These are phyloP conservation scores for Cyclotella sp. DNA, from an alignment of 108 stramenopile genomes.

Conservation along the genomic window DNA sequence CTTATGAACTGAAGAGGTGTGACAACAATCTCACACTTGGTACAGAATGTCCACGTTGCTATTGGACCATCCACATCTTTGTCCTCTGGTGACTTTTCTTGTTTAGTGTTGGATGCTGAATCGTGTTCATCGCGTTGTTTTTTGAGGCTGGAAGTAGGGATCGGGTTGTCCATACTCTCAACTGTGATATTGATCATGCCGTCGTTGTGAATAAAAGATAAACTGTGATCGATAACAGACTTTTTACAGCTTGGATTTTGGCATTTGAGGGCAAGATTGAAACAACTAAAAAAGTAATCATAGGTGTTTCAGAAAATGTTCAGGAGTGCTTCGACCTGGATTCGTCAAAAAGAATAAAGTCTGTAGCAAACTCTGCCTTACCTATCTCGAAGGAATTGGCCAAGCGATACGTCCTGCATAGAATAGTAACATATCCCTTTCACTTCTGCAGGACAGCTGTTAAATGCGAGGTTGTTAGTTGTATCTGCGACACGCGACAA, in stretches of 20 bases:
- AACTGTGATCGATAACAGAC: constrained; percentile 89
- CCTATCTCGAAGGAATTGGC: constrained; percentile 91
- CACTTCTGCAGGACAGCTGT: constrained; percentile 87
- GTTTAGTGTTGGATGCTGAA: constrained; percentile 33
- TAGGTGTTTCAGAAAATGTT: neutral
- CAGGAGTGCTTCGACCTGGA: neutral
- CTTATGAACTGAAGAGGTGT: constrained; percentile 84
- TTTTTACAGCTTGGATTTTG: constrained; percentile 94
- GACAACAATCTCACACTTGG: constrained; percentile 83
- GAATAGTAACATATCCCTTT: constrained; percentile 96
- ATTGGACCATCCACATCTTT: constrained; percentile 71
- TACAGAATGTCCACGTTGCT: constrained; percentile 94
- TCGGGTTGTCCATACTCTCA: constrained; percentile 82
- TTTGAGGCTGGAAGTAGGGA: constrained; percentile 54
- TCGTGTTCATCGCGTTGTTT: constrained; percentile 29
- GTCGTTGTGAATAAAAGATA: constrained; percentile 93
- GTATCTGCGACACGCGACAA: neutral
- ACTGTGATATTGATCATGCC: constrained; percentile 92
- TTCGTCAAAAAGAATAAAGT: neutral
- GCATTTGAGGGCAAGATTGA: constrained; percentile 92
- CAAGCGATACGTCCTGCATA: constrained; percentile 90
- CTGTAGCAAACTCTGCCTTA: neutral
- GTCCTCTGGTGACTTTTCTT: constrained; percentile 35
- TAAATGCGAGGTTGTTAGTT: neutral
- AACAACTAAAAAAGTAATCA: constrained; percentile 58